phyloP scores from a whole-genome alignment of 371 early-diverging fungal species.

The Apophysomyces trapeziformis region DNA sequence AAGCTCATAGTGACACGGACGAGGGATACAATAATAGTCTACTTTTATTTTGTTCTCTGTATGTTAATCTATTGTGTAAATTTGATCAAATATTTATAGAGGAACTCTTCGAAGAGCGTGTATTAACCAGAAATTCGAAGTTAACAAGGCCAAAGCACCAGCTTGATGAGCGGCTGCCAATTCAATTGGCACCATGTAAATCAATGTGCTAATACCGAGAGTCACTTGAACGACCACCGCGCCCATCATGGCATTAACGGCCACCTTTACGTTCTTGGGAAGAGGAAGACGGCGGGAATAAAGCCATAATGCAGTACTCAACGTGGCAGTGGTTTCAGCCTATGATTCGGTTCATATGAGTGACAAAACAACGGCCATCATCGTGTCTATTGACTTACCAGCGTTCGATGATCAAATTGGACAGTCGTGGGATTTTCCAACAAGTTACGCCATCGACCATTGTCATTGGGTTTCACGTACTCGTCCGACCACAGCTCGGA shows the following conservation, averaged over 20 bases:
- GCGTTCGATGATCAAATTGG: constrained; percentile 91
- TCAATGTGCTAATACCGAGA: constrained; percentile 89
- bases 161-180: constrained; percentile 96
- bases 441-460: constrained; percentile 80
- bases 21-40: background rate
- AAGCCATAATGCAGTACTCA: constrained; percentile 73
- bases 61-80: background rate
- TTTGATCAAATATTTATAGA: constrained; percentile 17
- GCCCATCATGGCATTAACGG: constrained; percentile 76
- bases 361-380: background rate
- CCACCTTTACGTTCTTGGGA: constrained; percentile 69
- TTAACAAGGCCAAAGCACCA: constrained; percentile 88
- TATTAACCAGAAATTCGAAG: constrained; percentile 79
- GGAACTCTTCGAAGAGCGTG: constrained; percentile 77
- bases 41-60: background rate
- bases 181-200: constrained; percentile 92
- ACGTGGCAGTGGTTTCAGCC: constrained; percentile 84
- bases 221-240: constrained; percentile 79
- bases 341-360: constrained; percentile 17
- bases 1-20: too few species aligned
- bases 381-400: constrained; percentile 56
- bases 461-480: constrained; percentile 59
- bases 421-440: constrained; percentile 94
- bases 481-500: constrained; percentile 70
- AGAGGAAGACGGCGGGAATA: constrained; percentile 74